Evolutionary conservation across 768 basidiomycete genomes (phyloP).

Genomic region (Hericium rajendrae): DNA sequence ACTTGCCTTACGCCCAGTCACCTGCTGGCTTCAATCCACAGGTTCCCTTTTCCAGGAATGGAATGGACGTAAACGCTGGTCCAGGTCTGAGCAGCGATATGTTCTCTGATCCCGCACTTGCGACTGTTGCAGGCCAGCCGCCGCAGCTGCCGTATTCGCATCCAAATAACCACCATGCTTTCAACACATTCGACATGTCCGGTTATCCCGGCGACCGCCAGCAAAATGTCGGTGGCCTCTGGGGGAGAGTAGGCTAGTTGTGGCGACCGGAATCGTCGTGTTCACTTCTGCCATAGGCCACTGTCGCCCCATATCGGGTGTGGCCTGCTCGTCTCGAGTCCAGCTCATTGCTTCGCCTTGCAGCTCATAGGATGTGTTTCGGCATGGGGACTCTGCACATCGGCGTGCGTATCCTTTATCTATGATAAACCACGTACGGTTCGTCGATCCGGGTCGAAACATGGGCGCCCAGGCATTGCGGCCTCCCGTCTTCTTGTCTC

Average conservation of each 20-base stretch:
- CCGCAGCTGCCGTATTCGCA: not conserved
- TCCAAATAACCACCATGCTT: not conserved
- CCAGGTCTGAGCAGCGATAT: not conserved
- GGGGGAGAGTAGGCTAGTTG: conserved; percentile 11
- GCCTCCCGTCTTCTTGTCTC: too few species aligned
- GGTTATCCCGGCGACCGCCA: conserved; percentile 5
- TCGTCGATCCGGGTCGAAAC: too few species aligned
- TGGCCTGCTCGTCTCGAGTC: too few species aligned
- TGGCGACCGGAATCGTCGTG: not conserved
- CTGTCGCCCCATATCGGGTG: too few species aligned
- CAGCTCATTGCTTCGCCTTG: too few species aligned
- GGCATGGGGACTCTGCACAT: too few species aligned
- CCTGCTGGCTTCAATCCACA: not conserved
- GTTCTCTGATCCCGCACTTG: not conserved
- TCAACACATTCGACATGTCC: conserved; percentile 5
- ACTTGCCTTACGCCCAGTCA: not conserved
- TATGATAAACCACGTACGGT: too few species aligned
- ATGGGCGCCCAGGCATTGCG: too few species aligned
- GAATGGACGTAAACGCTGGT: not conserved
- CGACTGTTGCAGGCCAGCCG: not conserved
- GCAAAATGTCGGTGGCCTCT: conserved; percentile 9
- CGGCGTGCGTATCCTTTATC: too few species aligned
- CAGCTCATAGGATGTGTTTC: too few species aligned
- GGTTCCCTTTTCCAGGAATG: not conserved
- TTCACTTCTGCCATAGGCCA: too few species aligned